Base-by-base conservation (phyloP, 768 basidiomycete species). In the Aureoboletus auriporus region DNA sequence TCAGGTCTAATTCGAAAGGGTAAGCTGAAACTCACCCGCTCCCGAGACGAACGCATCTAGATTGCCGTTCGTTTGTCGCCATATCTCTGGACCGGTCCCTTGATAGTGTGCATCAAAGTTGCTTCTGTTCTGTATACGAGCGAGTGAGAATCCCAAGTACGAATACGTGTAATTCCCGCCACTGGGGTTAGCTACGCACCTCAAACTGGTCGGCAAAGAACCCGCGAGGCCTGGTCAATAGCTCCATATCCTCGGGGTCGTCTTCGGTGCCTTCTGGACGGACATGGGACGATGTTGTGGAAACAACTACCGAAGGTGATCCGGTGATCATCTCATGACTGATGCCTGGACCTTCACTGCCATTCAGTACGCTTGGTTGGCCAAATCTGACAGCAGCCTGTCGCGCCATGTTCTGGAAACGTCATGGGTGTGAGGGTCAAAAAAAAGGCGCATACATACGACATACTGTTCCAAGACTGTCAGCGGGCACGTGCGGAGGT, bases 171-270 rank as follows among this genome's bases (percentile, higher is more conserved):
- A 14, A 33, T 5, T 10, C 12, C 11, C 30, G 33, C 33, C 9
- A 28, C n/a, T 23, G 20, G 20, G 20, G 20, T 23, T 23, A 23
- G 4, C 3, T 6, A 26, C 54, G 12, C 43, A 79, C 80, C 68
- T 97, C 95, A 50, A 99, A 98, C 68, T 99, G 96, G 64, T 99
- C 93, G 5, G 93, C 92, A 59, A 98, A 99, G 69, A 86, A 89
- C 0, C 93, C 95, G 53, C 89, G 73, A 4, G 89, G 86, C 58
- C 76, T 75, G 42, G 59, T 66, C 14, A 70, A 51, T 20, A 78
- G 66, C 36, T 77, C 74, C 39, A 71, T 72, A 3, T 76, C 71
- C 30, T 67, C 54, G 17, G 67, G 69, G 26, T 69, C 69, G 14
- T 63, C 57, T 6, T 54, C 49, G 4, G 63, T 56, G 39, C 59